Evolutionary conservation across 345 rosid genomes (phyloP).

Genomic region (Geranium brycei): DNA sequence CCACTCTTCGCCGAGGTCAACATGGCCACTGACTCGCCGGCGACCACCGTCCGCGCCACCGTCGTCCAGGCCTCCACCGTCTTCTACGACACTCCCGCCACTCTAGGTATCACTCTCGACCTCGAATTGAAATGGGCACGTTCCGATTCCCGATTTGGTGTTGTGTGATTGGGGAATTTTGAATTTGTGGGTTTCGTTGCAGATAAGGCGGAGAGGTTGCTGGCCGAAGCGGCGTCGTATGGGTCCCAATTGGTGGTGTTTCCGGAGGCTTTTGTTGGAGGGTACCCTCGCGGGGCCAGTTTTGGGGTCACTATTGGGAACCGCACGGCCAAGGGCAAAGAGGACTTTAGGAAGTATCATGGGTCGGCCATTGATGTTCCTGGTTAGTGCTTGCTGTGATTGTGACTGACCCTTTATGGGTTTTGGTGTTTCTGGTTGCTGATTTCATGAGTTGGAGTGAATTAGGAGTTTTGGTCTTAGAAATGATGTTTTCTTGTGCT

Average conservation of each 20-base stretch:
- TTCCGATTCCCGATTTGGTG: too few species aligned
- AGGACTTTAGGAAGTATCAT: conserved; percentile 78
- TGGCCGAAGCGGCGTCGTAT: conserved; percentile 67
- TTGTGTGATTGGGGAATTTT: too few species aligned
- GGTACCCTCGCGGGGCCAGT: conserved; percentile 79
- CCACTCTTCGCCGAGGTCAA: conserved; percentile 66
- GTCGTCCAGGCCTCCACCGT: conserved; percentile 88
- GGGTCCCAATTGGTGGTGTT: conserved; percentile 86
- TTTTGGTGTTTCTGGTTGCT: not conserved
- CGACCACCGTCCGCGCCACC: conserved; percentile 60
- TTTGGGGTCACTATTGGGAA: conserved; percentile 68
- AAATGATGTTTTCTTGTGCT: too few species aligned
- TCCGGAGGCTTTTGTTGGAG: conserved; percentile 92
- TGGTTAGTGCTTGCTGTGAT: conserved; percentile 24
- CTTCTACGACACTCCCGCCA: conserved; percentile 83
- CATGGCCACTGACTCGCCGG: conserved; percentile 52
- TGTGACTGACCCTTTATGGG: not conserved
- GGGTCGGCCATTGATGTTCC: conserved; percentile 83
- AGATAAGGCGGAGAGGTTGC: conserved; percentile 84
- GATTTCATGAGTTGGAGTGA: too few species aligned
- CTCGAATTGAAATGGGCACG: too few species aligned
- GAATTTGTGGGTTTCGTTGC: conserved; percentile 1
- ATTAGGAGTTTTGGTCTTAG: too few species aligned
- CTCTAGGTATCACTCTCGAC: conserved; percentile 34
- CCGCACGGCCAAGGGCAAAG: conserved; percentile 62